Evolutionary conservation across 2,329 filamentous ascomycete species (phyloP).

Genomic region (Cytospora paraplurivora): DNA sequence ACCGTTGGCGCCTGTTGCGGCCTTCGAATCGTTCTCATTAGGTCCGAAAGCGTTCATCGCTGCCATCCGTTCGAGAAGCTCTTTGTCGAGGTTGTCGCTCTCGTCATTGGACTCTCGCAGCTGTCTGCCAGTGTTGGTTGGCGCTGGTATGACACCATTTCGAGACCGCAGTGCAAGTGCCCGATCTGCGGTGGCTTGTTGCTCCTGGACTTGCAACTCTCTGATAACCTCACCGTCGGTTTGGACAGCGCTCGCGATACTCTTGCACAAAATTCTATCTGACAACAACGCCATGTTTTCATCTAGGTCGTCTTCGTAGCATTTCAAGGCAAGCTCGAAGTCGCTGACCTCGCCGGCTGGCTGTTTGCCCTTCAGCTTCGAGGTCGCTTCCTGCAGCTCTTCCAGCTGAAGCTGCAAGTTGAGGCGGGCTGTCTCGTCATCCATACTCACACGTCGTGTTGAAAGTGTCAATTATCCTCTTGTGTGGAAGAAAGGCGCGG

Average conservation of each 20-base stretch:
- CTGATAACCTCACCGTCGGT: neutral
- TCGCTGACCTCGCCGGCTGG: neutral
- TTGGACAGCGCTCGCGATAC: constrained; percentile 1
- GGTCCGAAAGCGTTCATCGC: neutral
- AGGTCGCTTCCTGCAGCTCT: constrained; percentile 1
- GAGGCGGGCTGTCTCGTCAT: neutral
- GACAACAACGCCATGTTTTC: neutral
- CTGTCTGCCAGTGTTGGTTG: neutral
- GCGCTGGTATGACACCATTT: neutral
- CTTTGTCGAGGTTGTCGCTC: neutral
- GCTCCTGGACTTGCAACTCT: neutral
- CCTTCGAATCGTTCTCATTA: neutral
- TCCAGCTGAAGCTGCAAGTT: constrained; percentile 1
- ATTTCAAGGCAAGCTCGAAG: neutral
- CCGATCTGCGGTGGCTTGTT: neutral
- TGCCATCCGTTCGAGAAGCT: neutral
- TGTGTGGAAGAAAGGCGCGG: no score
- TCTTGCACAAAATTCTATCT: neutral
- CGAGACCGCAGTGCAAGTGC: neutral
- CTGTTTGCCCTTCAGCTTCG: neutral
- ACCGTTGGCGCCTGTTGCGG: no score
- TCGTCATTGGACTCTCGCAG: neutral
- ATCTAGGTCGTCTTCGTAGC: neutral
- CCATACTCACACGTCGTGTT: neutral
- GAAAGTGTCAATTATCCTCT: no score